Base-by-base conservation (phyloP, 2,329 filamentous ascomycete genomes). In the Neonectria sp. region DNA sequence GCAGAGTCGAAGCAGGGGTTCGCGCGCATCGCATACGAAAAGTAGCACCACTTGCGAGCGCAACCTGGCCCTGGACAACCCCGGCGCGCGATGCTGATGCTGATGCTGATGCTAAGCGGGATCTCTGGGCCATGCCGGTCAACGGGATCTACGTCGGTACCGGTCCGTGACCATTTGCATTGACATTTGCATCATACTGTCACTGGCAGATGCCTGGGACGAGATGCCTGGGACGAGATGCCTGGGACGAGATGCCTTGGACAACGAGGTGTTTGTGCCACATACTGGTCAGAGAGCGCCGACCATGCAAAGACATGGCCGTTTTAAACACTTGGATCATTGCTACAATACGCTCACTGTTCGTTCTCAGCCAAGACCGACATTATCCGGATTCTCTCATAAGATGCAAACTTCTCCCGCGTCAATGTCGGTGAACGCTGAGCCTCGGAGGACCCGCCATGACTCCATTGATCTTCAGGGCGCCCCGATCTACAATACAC, bases 11-110 rank as follows among this genome's bases (percentile, higher is more conserved):
- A 57, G 65, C 52, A 63, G 59, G 65, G 66, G 67, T 43, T 55
- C 52, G 49, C 37, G 52, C 65, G 27, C 58, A 17, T 17, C 37
- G 46, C 61, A 55, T 64, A 63, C 66, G 72, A 67, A 57, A 55
- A 57, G 49, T 61, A 68, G 48, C 52, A 63, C 55, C 49, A 52
- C 49, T 51, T 31, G 15, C 43, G n/a, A n/a, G 29, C 48, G 15
- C 48, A 66, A 57, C 64, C 69, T 64, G 65, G 63, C 68, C 68
- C 67, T 56, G 62, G 56, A 49, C 56, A 59, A 63, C 55, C 56
- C 27, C 17, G 6, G 29, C 15, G 37, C 29, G 56, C 51, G 33
- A 46, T 59, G 53, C 9, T 45, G 40, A n/a, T 57, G 49, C 17
- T 17, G n/a, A 33, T 40, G 35, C 35, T 37, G 35, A 17, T 37